Conservation (phyloP, 2,329 filamentous ascomycete genomes). For the Paecilomyces sp. region DNA sequence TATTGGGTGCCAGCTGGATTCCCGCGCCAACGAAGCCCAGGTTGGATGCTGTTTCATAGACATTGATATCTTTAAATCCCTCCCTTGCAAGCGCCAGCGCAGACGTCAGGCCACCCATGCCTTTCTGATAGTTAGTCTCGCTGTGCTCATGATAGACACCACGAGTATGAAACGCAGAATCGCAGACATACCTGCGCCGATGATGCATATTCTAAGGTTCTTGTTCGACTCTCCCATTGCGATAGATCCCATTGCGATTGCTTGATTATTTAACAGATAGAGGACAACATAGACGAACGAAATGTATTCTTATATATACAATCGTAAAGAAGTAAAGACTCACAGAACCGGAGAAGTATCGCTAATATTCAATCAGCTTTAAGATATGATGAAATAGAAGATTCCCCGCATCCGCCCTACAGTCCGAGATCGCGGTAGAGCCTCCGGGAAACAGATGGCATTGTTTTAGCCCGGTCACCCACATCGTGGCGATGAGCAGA, state of each 20-base stretch:
- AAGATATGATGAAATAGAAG: neutral
- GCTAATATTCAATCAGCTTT: neutral
- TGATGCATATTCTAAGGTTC: constrained; percentile 37
- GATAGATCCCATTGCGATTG: neutral
- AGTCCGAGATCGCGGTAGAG: neutral
- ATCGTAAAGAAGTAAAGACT: neutral
- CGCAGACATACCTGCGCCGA: constrained; percentile 41
- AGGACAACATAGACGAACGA: neutral
- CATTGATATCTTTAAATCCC: constrained; percentile 65
- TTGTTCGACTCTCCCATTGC: constrained; percentile 20
- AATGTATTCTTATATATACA: neutral
- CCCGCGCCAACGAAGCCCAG: constrained; percentile 79
- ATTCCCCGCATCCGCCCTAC: neutral
- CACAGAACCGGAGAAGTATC: neutral
- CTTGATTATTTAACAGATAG: neutral
- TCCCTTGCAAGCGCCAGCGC: constrained; percentile 68
- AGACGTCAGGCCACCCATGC: constrained; percentile 70
- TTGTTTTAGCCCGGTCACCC: neutral
- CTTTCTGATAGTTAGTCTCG: constrained; percentile 28
- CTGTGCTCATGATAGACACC: neutral
- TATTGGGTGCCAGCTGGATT: constrained; percentile 77
- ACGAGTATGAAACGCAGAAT: neutral
- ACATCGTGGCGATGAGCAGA: neutral
- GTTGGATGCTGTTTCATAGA: constrained; percentile 66
- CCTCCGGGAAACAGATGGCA: neutral